These are phyloP conservation scores for Chloranthus sessilifolius DNA, from an alignment of 164 flowering plant genomes.

Conservation along the genomic window DNA sequence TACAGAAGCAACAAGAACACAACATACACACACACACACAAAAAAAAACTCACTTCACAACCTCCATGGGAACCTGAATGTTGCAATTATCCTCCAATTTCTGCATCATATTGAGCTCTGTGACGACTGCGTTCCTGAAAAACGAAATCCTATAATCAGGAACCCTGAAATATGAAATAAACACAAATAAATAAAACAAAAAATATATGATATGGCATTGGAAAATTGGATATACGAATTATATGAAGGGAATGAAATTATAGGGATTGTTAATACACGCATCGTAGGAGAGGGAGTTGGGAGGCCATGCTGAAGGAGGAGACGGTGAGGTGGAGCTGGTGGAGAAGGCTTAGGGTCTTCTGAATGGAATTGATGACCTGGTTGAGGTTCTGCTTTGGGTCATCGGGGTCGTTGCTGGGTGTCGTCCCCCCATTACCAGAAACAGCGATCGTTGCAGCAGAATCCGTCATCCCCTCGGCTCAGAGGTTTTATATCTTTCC, in stretches of 20 bases:
- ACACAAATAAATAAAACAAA: too few species aligned
- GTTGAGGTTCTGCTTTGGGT: constrained; percentile 71
- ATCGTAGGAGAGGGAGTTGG: constrained; percentile 87
- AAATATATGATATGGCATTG: too few species aligned
- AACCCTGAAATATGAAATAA: too few species aligned
- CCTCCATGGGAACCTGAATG: constrained; percentile 78
- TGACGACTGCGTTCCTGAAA: constrained; percentile 61
- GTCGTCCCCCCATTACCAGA: constrained; percentile 16
- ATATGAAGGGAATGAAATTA: too few species aligned
- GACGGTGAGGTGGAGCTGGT: constrained; percentile 88
- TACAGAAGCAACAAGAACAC: too few species aligned
- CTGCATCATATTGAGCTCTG: constrained; percentile 64
- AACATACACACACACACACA: too few species aligned
- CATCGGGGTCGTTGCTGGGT: constrained; percentile 28
- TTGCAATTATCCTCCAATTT: constrained; percentile 60
- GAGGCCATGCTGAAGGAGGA: constrained; percentile 80
- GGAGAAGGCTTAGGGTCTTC: constrained; percentile 76
- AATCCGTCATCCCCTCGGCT: constrained; percentile 14
- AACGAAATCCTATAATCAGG: too few species aligned
- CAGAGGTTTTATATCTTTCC: too few species aligned
- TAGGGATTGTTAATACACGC: too few species aligned
- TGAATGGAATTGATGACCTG: constrained; percentile 69
- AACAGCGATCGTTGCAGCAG: background rate
- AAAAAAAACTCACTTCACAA: constrained; percentile 53
- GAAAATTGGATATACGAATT: too few species aligned